Conservation (phyloP, 352 stramenopile species). For the Globisporangium middletonii region DNA sequence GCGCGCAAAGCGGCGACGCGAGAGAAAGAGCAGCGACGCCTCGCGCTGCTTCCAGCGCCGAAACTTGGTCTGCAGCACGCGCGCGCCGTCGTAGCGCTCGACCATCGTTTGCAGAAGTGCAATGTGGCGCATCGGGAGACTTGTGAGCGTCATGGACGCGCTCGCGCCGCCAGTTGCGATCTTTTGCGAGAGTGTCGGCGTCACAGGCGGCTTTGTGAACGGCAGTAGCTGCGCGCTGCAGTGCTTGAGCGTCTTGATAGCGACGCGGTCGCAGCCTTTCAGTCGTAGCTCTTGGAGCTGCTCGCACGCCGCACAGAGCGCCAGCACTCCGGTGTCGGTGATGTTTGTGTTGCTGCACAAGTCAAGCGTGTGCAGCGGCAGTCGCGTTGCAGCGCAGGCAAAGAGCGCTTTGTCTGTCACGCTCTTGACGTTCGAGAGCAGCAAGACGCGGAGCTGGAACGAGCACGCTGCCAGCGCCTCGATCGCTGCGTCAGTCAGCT, state of each 20-base stretch:
- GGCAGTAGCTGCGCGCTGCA: constrained; percentile 31
- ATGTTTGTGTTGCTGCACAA: constrained; percentile 56
- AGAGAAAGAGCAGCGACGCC: constrained; percentile 31
- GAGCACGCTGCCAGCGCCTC: constrained; percentile 45
- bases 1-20: constrained; percentile 30
- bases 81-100: constrained; percentile 27
- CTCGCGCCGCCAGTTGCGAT: constrained; percentile 35
- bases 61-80: constrained; percentile 34
- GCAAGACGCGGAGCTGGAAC: constrained; percentile 29
- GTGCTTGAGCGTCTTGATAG: constrained; percentile 23
- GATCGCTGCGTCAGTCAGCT: constrained; percentile 39
- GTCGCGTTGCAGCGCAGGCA: constrained; percentile 32
- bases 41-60: constrained; percentile 40
- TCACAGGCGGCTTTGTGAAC: constrained; percentile 26
- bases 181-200: constrained; percentile 29
- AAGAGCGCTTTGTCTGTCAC: constrained; percentile 46
- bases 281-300: constrained; percentile 48
- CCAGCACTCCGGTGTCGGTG: constrained; percentile 38
- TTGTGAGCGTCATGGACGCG: constrained; percentile 18
- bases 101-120: constrained; percentile 26
- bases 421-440: constrained; percentile 28
- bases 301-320: constrained; percentile 32
- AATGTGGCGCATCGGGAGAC: constrained; percentile 29
- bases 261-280: constrained; percentile 59
- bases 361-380: constrained; percentile 41